Evolutionary conservation across 345 rosid species (phyloP).

Genomic region (Bruguiera gymnorhiza): DNA sequence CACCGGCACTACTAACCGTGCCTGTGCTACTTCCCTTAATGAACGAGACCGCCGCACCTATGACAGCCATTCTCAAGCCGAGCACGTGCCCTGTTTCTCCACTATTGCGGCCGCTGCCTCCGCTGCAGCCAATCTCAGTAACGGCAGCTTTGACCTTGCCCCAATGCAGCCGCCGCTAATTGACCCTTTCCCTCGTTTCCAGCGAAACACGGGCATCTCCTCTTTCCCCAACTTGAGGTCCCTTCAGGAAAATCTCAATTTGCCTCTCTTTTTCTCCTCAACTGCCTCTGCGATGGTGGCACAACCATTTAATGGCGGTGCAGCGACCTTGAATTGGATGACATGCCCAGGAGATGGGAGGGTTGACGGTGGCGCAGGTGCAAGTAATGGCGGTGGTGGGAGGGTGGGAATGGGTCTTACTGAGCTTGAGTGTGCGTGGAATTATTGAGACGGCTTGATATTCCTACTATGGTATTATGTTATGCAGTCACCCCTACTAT

Average conservation of each 20-base stretch:
- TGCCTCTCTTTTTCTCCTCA: constrained; percentile 49
- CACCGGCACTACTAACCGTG: constrained; percentile 1
- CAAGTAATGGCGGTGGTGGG: constrained; percentile 18
- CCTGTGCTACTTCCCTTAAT: constrained; percentile 21
- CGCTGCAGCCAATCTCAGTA: constrained; percentile 25
- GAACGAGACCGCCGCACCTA: no score
- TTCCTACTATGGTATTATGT: not conserved
- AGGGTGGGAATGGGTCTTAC: constrained; percentile 43
- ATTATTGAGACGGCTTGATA: constrained; percentile 7
- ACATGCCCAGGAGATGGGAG: constrained; percentile 22
- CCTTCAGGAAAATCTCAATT: constrained; percentile 73
- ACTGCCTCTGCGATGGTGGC: constrained; percentile 18
- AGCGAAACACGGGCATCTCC: constrained; percentile 34
- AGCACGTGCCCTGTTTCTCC: constrained; percentile 99
- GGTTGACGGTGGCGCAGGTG: constrained; percentile 5
- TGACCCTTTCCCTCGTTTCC: constrained; percentile 20
- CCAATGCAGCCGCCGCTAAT: constrained; percentile 20
- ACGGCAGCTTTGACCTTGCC: constrained; percentile 28
- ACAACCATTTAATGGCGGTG: constrained; percentile 12
- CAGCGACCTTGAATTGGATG: constrained; percentile 37
- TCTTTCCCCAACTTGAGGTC: constrained; percentile 66
- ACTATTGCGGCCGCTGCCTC: constrained; percentile 57
- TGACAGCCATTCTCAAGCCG: constrained; percentile 45
- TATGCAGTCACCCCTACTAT: not conserved
- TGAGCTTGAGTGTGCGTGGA: constrained; percentile 84